These are phyloP conservation scores for Paramecium caudatum DNA, from an alignment of 73 alveolate species.

Conservation along the genomic window DNA sequence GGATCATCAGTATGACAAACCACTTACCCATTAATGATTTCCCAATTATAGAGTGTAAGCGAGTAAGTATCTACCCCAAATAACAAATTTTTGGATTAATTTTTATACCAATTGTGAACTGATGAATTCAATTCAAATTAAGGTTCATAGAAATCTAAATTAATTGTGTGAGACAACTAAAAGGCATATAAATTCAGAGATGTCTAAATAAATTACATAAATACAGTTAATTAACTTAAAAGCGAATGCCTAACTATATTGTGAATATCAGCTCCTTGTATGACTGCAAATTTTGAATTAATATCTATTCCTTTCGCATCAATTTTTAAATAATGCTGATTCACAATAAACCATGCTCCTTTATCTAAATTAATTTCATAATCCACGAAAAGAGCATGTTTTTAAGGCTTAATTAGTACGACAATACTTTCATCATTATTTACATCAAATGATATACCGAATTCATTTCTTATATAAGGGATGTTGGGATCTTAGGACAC, in stretches of 20 bases:
- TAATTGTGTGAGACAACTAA: background rate
- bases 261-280: conserved; percentile 1
- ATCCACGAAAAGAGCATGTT: background rate
- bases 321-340: background rate
- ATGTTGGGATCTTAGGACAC: background rate
- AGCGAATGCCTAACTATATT: background rate
- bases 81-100: background rate
- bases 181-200: background rate
- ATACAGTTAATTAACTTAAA: background rate
- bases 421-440: conserved; percentile 16
- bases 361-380: background rate
- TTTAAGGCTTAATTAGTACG: background rate
- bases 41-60: background rate
- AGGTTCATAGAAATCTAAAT: background rate
- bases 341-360: conserved; percentile 7
- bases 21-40: background rate
- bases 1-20: background rate
- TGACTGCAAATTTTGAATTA: background rate
- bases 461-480: background rate
- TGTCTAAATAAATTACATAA: background rate
- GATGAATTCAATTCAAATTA: too few species aligned
- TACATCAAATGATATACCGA: background rate
- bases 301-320: background rate
- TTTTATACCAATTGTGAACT: too few species aligned
- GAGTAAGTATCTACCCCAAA: conserved; percentile 9